Evolutionary conservation across 495 filamentous ascomycete species (phyloP).

Genomic region (Tuber calosporum): DNA sequence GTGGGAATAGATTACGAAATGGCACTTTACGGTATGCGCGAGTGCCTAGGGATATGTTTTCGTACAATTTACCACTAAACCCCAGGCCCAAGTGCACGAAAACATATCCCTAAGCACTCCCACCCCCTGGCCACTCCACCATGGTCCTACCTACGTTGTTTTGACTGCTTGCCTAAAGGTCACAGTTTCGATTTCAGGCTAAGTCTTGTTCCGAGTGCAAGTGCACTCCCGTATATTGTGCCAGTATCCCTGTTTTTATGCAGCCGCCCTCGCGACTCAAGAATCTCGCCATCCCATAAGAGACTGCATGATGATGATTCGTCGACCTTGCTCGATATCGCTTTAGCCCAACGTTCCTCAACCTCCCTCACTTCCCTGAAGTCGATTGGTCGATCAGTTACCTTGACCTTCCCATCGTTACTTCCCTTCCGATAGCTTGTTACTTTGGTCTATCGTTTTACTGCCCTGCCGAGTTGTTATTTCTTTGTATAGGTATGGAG

Average conservation of each 20-base stretch:
- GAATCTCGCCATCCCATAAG: too few relatives aligned
- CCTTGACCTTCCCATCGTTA: not conserved
- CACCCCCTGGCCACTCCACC: too few relatives aligned
- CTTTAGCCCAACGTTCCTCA: not conserved
- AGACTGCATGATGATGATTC: not conserved
- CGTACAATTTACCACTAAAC: not conserved
- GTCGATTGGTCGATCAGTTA: too few relatives aligned
- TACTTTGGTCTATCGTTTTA: not conserved
- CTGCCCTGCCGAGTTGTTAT: not conserved
- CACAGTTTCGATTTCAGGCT: too few relatives aligned
- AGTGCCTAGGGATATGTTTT: not conserved
- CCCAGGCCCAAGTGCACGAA: not conserved
- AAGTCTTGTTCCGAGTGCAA: too few relatives aligned
- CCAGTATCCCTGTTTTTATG: too few relatives aligned
- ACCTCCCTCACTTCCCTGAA: too few relatives aligned
- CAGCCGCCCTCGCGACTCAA: too few relatives aligned
- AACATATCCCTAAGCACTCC: not conserved
- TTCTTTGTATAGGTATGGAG: not conserved
- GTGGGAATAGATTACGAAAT: not conserved
- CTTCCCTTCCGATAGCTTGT: not conserved
- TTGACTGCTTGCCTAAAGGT: too few relatives aligned
- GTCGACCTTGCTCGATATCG: not conserved
- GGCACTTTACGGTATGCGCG: not conserved
- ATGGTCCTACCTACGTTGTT: too few relatives aligned
- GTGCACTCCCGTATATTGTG: too few relatives aligned